Conservation (phyloP, 2,329 filamentous ascomycete genomes). For the Penicillium sp. region DNA sequence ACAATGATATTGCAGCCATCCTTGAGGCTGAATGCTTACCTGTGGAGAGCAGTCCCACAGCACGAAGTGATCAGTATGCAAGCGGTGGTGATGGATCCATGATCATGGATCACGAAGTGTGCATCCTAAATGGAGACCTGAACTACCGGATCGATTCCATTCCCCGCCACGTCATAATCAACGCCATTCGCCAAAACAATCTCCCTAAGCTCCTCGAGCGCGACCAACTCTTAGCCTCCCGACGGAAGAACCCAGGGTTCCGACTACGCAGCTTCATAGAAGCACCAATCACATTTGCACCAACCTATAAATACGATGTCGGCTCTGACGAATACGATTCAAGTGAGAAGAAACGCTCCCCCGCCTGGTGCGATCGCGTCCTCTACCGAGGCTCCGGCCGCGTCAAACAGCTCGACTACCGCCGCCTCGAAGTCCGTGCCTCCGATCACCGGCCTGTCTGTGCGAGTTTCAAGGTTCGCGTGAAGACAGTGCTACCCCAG, state of each 20-base stretch:
- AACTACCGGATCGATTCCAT: conserved; percentile 99
- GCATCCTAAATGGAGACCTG: conserved; percentile 89
- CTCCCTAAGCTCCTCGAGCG: conserved; percentile 83
- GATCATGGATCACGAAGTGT: conserved; percentile 97
- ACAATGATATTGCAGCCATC: conserved; percentile 89
- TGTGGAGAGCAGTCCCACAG: conserved; percentile 64
- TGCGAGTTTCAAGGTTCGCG: conserved; percentile 74
- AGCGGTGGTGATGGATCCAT: conserved; percentile 93
- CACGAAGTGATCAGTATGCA: conserved; percentile 75
- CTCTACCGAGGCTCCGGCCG: conserved; percentile 80
- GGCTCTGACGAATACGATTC: conserved; percentile 92
- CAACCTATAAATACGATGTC: conserved; percentile 98
- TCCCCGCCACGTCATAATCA: conserved; percentile 88
- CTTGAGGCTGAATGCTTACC: conserved; percentile 78
- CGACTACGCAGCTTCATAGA: conserved; percentile 88
- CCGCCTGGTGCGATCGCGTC: conserved; percentile 94
- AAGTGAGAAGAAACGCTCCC: conserved; percentile 89
- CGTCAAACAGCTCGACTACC: conserved; percentile 85
- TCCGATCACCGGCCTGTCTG: conserved; percentile 94
- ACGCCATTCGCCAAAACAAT: conserved; percentile 78
- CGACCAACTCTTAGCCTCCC: conserved; percentile 87
- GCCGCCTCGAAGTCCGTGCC: conserved; percentile 82
- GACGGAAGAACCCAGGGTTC: conserved; percentile 86
- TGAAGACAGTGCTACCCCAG: conserved; percentile 76
- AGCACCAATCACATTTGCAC: conserved; percentile 83